Evolutionary conservation across 768 basidiomycete species (phyloP), one percentile per base, ranked within the genome.

Genomic region (Naganishia vishniacii): DNA sequence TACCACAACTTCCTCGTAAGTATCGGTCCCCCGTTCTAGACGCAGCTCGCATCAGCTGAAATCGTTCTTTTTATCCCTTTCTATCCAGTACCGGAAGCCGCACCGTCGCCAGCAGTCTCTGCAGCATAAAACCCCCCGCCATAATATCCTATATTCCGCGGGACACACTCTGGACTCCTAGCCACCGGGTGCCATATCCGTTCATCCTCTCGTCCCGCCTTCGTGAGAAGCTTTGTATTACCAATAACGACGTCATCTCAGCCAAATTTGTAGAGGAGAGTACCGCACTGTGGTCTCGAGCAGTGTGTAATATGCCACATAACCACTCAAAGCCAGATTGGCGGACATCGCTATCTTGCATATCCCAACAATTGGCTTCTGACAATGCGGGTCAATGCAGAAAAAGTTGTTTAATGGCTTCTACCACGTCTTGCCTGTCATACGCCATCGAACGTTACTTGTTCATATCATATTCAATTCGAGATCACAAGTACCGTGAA

Each of bases 1-100:
- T 77, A 48, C 75, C 75, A 31, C 69, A 70, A 45, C 70, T 77
- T 60, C 75, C 73, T 67, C 60, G 74, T 75, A 44, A 70, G 74
- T 71, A 15, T 9, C 11, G 2, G 3, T 23, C 26, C 11, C 25
- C n/a, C 8, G 7, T 7, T 2, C 56, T 23, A 23, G n/a, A n/a
- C n/a, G n/a, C n/a, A n/a, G n/a, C n/a, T n/a, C n/a, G n/a, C n/a
- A 23, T 59, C 40, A 42, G 32, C 20, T 26, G 0, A 11, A 20
- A 58, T 11, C 42, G 13, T 12, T 11, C 37, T 25, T 12, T 34
- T 11, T 48, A 49, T 1, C 16, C 18, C 29, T 61, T 18, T 59
- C 59, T 41, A 25, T 40, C 63, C 23, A 68, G 67, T 61, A 56
- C 68, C 68, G 25, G 68, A 66, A 61, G 68, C 68, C 23, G 41